Evolutionary conservation across 331 rosid genomes (phyloP).

Genomic region (Cydonia oblonga): DNA sequence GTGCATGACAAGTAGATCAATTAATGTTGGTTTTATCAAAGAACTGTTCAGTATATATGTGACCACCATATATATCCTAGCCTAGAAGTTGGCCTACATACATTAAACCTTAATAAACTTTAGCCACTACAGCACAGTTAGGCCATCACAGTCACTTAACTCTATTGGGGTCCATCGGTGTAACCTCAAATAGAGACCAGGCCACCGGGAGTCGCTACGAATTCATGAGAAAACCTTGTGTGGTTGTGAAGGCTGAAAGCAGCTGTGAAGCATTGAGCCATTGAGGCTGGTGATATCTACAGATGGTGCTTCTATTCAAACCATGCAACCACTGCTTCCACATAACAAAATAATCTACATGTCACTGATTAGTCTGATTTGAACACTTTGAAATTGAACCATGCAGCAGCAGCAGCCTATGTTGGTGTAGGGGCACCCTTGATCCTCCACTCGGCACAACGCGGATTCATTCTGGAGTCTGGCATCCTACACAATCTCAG

Average conservation of each 20-base stretch:
- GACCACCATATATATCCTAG: neutral
- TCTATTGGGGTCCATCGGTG: neutral
- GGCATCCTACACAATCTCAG: neutral
- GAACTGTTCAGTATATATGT: neutral
- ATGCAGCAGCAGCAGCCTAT: neutral
- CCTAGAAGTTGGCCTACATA: neutral
- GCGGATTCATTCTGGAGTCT: neutral
- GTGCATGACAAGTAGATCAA: neutral
- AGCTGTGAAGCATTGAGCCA: slow-evolving; percentile 16
- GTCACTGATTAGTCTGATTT: neutral
- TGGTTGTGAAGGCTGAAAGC: neutral
- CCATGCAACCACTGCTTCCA: slow-evolving; percentile 9
- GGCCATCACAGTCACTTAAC: neutral
- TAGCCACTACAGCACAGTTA: neutral
- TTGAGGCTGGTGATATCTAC: neutral
- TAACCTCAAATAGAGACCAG: neutral
- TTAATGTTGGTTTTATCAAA: neutral
- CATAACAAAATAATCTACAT: neutral
- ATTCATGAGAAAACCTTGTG: neutral
- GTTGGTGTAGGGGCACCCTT: slow-evolving; percentile 12
- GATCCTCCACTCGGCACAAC: slow-evolving; percentile 3
- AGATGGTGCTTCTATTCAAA: slow-evolving; percentile 33
- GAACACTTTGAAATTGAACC: neutral
- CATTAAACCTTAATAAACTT: neutral
- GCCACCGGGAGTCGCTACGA: neutral